phyloP scores from a whole-genome alignment of 192 early-diverging fungal genomes.

The Jimgerdemannia flammicorona region DNA sequence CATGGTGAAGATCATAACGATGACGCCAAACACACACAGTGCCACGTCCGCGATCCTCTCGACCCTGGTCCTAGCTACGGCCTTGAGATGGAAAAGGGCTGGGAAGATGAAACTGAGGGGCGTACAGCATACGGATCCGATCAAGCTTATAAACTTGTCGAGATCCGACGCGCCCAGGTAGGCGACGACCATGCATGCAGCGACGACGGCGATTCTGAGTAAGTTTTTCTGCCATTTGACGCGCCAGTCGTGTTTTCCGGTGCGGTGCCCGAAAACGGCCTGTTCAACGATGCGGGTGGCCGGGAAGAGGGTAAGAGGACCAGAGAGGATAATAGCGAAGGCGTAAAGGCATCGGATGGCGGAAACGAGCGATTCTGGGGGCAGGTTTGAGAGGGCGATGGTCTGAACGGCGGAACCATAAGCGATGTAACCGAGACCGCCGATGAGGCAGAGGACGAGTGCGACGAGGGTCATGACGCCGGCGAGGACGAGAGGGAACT shows the following conservation, averaged over 20 bases:
- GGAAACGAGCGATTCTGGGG: conserved; percentile 57
- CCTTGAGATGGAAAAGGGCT: conserved; percentile 69
- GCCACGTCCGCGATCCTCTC: conserved; percentile 47
- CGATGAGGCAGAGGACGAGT: conserved; percentile 66
- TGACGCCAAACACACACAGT: conserved; percentile 62
- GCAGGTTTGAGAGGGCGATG: conserved; percentile 80
- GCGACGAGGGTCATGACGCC: conserved; percentile 68
- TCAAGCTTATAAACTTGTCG: conserved; percentile 85
- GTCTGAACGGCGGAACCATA: conserved; percentile 78
- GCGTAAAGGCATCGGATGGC: conserved; percentile 80
- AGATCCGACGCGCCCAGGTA: conserved; percentile 71
- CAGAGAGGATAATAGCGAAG: conserved; percentile 85
- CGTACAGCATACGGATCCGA: conserved; percentile 75
- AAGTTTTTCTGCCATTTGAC: conserved; percentile 77
- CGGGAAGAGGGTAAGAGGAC: conserved; percentile 83
- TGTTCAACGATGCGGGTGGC: conserved; percentile 87
- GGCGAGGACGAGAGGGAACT: conserved; percentile 73
- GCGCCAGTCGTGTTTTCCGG: conserved; percentile 57
- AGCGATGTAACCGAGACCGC: conserved; percentile 74
- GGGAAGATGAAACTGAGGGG: conserved; percentile 85
- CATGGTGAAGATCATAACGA: conserved; percentile 28
- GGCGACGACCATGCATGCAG: conserved; percentile 60
- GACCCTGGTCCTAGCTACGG: conserved; percentile 40
- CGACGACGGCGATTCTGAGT: conserved; percentile 62
- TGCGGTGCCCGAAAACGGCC: conserved; percentile 55